Base-by-base conservation (phyloP, 176 grass and related monocot genomes). In the Dactylis glomerata region DNA sequence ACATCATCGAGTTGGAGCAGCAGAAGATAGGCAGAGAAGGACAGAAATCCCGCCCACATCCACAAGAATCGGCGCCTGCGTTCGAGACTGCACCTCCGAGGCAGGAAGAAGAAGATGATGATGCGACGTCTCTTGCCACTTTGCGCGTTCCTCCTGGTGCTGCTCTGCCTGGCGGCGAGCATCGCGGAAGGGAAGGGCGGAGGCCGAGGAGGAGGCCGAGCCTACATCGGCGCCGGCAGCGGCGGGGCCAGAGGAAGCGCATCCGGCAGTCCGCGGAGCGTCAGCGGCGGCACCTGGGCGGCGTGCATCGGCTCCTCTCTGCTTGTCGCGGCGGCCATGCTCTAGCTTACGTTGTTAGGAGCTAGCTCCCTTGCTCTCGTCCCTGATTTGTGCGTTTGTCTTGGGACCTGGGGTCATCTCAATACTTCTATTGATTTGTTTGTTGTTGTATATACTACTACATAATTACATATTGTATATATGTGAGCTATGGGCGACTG, bases 221-320 rank as follows among this genome's bases (percentile, higher is more conserved):
- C 12, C 47, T 50, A 47, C 67, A 24, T 70, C 72, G 78, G 70
- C 22, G 20, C 17, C 65, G 62, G 88, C 61, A 8, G n/a, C 62
- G 83, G 70, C 32, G 86, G 61, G 16, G 68, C 34, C 47, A 75
- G 83, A 40, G 69, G 38, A 26, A 75, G 44, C 45, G 31, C 14
- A 7, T 74, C 61, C 51, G 82, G 70, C 71, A 66, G 49, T 37
- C 28, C 58, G 5, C 78, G 61, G 5, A 34, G 61, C 51, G 40
- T 81, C 23, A 71, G 88, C 88, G 79, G 88, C 34, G 83, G 71
- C 72, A 71, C 83, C 51, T 90, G 83, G 88, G 28, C 83, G 32
- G 63, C 88, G 41, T 90, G 83, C 73, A 41, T 52, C 8, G 63
- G 32, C 2, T 81, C 78, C 63, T 72, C 78, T 16, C 52, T 90